Evolutionary conservation across 2,329 filamentous ascomycete species (phyloP), one percentile per base, ranked within the genome.

Genomic region (Bipolaris victoriae): DNA sequence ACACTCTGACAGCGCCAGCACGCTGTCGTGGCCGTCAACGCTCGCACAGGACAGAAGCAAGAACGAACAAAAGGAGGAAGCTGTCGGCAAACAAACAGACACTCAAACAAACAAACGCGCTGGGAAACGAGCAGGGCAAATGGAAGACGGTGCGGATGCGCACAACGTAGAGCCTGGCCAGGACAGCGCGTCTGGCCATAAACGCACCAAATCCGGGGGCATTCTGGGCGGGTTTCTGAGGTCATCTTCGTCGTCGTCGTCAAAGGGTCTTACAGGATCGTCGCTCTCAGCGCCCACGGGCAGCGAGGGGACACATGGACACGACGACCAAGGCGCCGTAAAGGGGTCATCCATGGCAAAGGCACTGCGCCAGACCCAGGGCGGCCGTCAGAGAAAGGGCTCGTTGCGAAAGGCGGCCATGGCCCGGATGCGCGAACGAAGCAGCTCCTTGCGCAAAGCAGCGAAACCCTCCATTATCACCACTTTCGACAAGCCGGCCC

Each of bases 381-480:
- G 35, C 16, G 47, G 67, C 31, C 82, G 92, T 53, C 88, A 88
- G 67, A 86, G 93, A 58, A 90, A 90, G 72, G 92, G 92, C 3
- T 97, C 93, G 10, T 81, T 97, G 73, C 86, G 93, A 58, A 97
- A 97, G 77, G 91, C 91, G 10, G 92, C 92, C 24, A 81, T 97
- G 47, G 89, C 90, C 61, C 88, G 89, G 63, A 66, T 70, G 63
- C 61, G 63, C 24, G 65, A 73, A 51, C 65, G 64, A 40, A 70
- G 68, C 49, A 67, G 69, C 61, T 70, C 70, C 26, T 55, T 71
- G 33, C 67, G 65, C 54, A 70, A 67, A 35, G 60, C 61, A 35
- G 67, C 67, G 35, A 52, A 57, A 36, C 50, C 66, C 13, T 57
- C 55, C 47, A 60, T 61, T 47, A 55, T 58, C 29, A 65, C 65